phyloP scores from a whole-genome alignment of 2,329 filamentous ascomycete genomes.

The Alternaria longipes region DNA sequence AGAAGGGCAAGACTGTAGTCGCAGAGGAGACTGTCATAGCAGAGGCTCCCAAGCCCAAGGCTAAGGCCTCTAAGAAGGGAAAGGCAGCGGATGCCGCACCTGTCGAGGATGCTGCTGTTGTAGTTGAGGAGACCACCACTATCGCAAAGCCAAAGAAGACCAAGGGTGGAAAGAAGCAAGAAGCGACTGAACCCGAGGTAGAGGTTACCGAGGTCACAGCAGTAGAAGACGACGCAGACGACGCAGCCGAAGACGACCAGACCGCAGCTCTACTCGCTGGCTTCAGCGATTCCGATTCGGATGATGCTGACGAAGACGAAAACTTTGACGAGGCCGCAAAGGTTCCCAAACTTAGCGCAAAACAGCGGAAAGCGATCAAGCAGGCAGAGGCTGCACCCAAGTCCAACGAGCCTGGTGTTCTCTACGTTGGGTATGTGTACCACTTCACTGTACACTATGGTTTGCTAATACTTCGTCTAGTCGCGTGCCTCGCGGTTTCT shows the following conservation, averaged over 20 bases:
- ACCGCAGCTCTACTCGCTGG: slow-evolving; percentile 62
- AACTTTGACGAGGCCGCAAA: slow-evolving; percentile 50
- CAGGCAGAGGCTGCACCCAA: slow-evolving; percentile 62
- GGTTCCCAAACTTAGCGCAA: slow-evolving; percentile 40
- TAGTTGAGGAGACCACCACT: slow-evolving; percentile 15
- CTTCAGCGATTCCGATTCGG: slow-evolving; percentile 58
- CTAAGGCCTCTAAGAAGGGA: slow-evolving; percentile 35
- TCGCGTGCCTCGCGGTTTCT: slow-evolving; percentile 94
- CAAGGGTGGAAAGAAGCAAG: slow-evolving; percentile 25
- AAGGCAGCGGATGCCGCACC: slow-evolving; percentile 25
- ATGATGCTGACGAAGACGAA: slow-evolving; percentile 48
- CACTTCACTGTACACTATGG: not conserved
- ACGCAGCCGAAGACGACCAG: slow-evolving; percentile 54
- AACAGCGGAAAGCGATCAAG: slow-evolving; percentile 55
- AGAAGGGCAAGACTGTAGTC: slow-evolving; percentile 25
- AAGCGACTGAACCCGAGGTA: slow-evolving; percentile 20
- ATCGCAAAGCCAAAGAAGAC: slow-evolving; percentile 33
- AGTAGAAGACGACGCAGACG: slow-evolving; percentile 28
- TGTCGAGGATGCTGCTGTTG: slow-evolving; percentile 20
- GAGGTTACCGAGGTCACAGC: slow-evolving; percentile 25
- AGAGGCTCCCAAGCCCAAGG: slow-evolving; percentile 28
- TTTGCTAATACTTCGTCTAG: slow-evolving; percentile 45
- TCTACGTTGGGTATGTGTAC: slow-evolving; percentile 77
- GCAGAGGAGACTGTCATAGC: slow-evolving; percentile 17
- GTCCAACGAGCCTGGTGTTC: slow-evolving; percentile 72